phyloP scores from a whole-genome alignment of 306 rosid species.

The Dalbergia oliveri region DNA sequence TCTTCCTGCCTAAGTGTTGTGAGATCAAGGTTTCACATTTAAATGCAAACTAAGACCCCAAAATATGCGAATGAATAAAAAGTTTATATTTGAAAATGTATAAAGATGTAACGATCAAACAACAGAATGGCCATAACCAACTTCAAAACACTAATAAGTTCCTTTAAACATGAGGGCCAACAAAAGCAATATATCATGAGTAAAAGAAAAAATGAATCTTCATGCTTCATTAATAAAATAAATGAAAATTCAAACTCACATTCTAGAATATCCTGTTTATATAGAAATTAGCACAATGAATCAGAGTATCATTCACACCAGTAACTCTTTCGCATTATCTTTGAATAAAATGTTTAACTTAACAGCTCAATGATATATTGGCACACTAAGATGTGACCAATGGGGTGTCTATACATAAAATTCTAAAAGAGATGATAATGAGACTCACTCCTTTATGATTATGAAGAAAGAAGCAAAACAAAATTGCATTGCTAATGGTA shows the following conservation, averaged over 20 bases:
- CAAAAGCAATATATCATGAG: neutral
- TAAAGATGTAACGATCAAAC: neutral
- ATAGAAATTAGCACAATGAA: slow-evolving; percentile 9
- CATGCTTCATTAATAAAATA: slow-evolving; percentile 19
- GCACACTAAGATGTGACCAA: neutral
- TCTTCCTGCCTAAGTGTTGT: neutral
- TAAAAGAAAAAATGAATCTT: slow-evolving; percentile 16
- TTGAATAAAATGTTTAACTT: neutral
- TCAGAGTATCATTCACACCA: neutral
- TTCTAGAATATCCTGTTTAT: neutral
- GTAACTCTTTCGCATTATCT: slow-evolving; percentile 1
- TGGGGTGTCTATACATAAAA: neutral
- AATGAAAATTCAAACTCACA: slow-evolving; percentile 1
- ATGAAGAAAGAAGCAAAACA: slow-evolving; percentile 1
- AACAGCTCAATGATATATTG: slow-evolving; percentile 6
- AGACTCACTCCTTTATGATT: neutral
- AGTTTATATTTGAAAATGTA: slow-evolving; percentile 29
- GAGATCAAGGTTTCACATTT: slow-evolving; percentile 21
- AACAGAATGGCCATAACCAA: neutral
- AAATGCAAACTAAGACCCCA: neutral
- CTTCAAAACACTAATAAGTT: neutral
- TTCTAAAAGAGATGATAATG: slow-evolving; percentile 14
- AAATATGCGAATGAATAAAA: neutral
- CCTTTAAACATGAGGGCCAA: neutral
- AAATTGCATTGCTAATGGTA: slow-evolving; percentile 8